phyloP scores from a whole-genome alignment of 2,329 filamentous ascomycete genomes.

The Phyllosticta capitalensis region DNA sequence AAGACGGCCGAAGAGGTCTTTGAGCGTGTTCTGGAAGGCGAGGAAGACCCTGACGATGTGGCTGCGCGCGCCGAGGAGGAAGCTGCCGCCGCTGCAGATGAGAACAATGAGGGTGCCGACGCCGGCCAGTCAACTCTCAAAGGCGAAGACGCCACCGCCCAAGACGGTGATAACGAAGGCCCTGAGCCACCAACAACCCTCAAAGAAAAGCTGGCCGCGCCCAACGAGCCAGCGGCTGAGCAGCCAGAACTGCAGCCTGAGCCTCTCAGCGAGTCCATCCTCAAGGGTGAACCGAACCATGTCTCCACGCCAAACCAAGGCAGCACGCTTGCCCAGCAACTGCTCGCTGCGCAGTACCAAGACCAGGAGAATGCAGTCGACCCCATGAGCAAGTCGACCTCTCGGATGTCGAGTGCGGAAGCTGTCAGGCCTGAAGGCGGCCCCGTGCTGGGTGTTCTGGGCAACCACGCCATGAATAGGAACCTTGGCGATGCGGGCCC shows the following conservation, averaged over 20 bases:
- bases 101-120: background rate
- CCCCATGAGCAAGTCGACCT: background rate
- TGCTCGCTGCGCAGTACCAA: background rate
- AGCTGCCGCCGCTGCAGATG: background rate
- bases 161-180: constrained; percentile 81
- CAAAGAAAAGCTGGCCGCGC: constrained; percentile 52
- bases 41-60: background rate
- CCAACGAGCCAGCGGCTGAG: background rate
- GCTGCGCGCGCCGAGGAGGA: background rate
- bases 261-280: no score
- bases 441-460: background rate
- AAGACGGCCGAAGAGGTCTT: constrained; percentile 1
- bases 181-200: no score
- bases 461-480: background rate
- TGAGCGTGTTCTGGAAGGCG: constrained; percentile 1
- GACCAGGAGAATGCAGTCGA: background rate
- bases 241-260: background rate
- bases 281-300: no score
- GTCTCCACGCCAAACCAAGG: no score
- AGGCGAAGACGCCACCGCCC: background rate
- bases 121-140: no score
- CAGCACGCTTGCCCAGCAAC: background rate
- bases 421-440: background rate
- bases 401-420: no score
- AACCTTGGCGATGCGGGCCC: no score